Conservation (phyloP, 2,329 filamentous ascomycete species). For the Neonectria faginata region DNA sequence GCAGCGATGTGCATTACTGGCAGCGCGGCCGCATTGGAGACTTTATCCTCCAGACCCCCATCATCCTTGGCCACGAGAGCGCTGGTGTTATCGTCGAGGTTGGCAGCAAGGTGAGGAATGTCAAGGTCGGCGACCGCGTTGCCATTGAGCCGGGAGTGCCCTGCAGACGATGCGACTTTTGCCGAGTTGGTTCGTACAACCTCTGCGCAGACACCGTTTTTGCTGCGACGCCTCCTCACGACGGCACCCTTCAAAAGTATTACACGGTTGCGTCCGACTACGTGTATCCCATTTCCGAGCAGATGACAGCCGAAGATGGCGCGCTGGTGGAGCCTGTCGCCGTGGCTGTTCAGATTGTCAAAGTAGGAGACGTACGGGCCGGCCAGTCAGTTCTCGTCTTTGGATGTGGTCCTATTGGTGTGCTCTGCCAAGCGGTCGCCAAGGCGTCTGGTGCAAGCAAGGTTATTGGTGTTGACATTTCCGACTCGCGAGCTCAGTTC, state of each 20-base stretch:
- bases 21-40: too few relatives aligned
- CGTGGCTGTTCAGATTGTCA: conserved; percentile 25
- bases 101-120: too few relatives aligned
- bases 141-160: too few relatives aligned
- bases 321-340: conserved; percentile 27
- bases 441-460: conserved; percentile 57
- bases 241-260: conserved; percentile 28
- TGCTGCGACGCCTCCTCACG: neutral
- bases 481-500: conserved; percentile 52
- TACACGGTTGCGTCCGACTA: conserved; percentile 21
- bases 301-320: conserved; percentile 21
- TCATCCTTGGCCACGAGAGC: too few relatives aligned
- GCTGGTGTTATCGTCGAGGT: too few relatives aligned
- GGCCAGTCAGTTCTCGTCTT: conserved; percentile 26
- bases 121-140: too few relatives aligned
- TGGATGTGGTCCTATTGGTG: conserved; percentile 26
- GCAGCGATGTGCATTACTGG: too few relatives aligned
- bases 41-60: too few relatives aligned
- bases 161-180: too few relatives aligned
- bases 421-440: conserved; percentile 58
- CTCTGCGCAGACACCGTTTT: too few relatives aligned
- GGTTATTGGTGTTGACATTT: conserved; percentile 59
- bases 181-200: too few relatives aligned
- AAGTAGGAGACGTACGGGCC: conserved; percentile 10
- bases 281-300: conserved; percentile 16